Evolutionary conservation across 108 stramenopile genomes (phyloP).

Genomic region (Seminavis robusta): DNA sequence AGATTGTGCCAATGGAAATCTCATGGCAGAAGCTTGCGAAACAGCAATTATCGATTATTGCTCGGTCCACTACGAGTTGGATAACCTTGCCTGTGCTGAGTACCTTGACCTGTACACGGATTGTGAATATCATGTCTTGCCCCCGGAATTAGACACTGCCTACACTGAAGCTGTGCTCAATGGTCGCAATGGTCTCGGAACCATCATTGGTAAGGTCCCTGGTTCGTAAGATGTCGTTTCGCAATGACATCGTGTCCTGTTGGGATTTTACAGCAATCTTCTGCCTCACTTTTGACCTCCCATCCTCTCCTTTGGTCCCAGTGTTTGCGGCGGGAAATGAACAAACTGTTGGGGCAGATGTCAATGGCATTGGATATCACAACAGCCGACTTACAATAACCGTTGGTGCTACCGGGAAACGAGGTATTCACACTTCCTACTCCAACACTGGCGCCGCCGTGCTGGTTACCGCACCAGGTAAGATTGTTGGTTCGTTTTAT

Average conservation of each 20-base stretch:
- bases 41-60: constrained; percentile 19
- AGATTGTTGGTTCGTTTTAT: too few relatives aligned
- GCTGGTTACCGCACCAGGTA: constrained; percentile 36
- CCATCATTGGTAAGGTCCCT: too few relatives aligned
- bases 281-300: too few relatives aligned
- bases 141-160: not conserved
- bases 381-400: constrained; percentile 33
- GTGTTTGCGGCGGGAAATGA: constrained; percentile 44
- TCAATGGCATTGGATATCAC: constrained; percentile 29
- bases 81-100: constrained; percentile 29
- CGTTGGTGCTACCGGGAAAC: constrained; percentile 36
- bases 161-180: constrained; percentile 10
- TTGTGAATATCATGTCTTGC: constrained; percentile 23
- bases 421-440: constrained; percentile 27
- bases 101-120: constrained; percentile 30
- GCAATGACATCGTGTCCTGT: too few relatives aligned
- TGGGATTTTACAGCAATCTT: too few relatives aligned
- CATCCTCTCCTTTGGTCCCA: too few relatives aligned
- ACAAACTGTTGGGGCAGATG: constrained; percentile 16
- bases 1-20: too few relatives aligned
- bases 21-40: constrained; percentile 11
- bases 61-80: constrained; percentile 7
- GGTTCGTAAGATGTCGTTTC: too few relatives aligned
- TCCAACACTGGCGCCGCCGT: constrained; percentile 32
- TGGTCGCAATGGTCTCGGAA: constrained; percentile 41